A percentile compares a stretch with the other conserved stretches of the same genome.
Conservation (phyloP, 73 alveolate species). For the Tetrahymena malaccensis region DNA sequence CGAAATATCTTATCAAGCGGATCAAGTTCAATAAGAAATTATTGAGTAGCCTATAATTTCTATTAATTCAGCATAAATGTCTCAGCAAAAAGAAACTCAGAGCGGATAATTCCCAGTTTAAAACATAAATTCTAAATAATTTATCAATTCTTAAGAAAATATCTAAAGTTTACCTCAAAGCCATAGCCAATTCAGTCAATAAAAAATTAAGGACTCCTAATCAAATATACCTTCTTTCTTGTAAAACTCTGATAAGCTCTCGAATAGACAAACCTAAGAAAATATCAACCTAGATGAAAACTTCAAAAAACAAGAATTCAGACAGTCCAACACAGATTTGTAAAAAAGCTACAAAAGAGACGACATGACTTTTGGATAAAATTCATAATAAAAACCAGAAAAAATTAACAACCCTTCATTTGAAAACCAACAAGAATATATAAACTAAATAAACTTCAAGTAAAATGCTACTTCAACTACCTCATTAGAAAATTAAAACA, state of each 20-base stretch:
- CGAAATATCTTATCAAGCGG: background rate
- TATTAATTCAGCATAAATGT: background rate
- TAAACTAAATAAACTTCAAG: background rate
- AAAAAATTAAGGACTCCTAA: background rate
- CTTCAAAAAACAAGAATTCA: background rate
- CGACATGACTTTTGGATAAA: background rate
- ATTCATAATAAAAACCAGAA: background rate
- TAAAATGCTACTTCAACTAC: background rate
- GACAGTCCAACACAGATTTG: background rate
- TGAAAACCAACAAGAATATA: background rate
- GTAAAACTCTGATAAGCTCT: background rate
- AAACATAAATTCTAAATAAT: background rate
- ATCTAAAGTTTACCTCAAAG: background rate
- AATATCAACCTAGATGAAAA: background rate
- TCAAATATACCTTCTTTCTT: background rate
- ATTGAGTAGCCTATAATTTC: background rate
- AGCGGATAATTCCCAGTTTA: background rate
- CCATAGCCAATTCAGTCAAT: background rate
- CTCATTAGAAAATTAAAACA: background rate
- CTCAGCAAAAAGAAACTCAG: background rate
- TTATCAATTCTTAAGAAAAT: background rate
- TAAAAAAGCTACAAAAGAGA: background rate
- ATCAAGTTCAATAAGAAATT: background rate
- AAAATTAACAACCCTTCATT: background rate
- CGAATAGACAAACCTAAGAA: background rate